Conservation (phyloP, 164 flowering plant genomes). For the Cinnamomum micranthum region DNA sequence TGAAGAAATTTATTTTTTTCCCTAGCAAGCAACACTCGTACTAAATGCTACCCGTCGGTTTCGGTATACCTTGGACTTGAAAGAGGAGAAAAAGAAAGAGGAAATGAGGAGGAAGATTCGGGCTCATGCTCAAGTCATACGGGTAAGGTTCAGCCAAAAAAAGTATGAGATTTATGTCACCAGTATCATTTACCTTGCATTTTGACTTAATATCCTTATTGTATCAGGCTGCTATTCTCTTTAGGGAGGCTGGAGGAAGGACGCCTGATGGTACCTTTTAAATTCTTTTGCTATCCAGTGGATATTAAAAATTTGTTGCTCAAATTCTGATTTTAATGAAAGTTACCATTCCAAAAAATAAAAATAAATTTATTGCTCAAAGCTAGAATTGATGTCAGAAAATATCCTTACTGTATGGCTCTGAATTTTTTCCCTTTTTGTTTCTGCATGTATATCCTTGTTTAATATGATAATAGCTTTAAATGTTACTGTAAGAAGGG, state of each 20-base stretch:
- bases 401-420: too few species aligned
- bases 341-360: too few species aligned
- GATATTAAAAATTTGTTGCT: too few species aligned
- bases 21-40: constrained; percentile 34
- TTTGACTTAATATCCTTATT: constrained; percentile 3
- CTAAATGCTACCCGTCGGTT: constrained; percentile 96
- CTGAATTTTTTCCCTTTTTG: too few species aligned
- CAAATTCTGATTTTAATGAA: too few species aligned
- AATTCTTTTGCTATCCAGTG: too few species aligned
- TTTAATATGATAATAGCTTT: too few species aligned
- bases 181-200: background rate
- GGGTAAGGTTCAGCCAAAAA: constrained; percentile 43
- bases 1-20: background rate
- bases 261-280: constrained; percentile 37
- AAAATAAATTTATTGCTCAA: too few species aligned
- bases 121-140: constrained; percentile 86
- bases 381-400: too few species aligned
- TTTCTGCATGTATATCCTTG: too few species aligned
- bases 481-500: too few species aligned
- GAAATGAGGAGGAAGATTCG: constrained; percentile 63
- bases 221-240: constrained; percentile 81
- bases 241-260: constrained; percentile 55
- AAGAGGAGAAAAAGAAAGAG: constrained; percentile 73
- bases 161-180: too few species aligned
- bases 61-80: constrained; percentile 89